A percentile compares a stretch with the other conserved stretches of the same genome.
These are phyloP conservation scores for Didymella lethalis DNA, from an alignment of 2,329 filamentous ascomycete genomes.

Conservation along the genomic window DNA sequence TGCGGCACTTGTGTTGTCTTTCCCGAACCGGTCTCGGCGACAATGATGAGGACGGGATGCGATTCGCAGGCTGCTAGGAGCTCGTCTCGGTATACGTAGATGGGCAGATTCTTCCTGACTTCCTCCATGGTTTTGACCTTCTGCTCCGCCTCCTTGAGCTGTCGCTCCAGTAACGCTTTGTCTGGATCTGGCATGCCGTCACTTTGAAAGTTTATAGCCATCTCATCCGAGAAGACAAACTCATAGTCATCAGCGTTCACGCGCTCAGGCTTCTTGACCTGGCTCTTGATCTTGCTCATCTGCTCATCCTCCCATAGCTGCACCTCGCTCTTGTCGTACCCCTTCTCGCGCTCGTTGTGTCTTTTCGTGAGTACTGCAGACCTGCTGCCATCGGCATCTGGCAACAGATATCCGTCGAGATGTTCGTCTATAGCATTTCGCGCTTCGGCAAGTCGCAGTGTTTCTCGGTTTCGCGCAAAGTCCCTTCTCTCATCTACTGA, in stretches of 20 bases:
- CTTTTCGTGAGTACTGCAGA: conserved; percentile 89
- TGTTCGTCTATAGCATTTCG: conserved; percentile 88
- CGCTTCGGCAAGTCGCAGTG: conserved; percentile 80
- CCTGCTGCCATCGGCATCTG: conserved; percentile 88
- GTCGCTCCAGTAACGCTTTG: conserved; percentile 81
- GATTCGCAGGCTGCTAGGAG: conserved; percentile 86
- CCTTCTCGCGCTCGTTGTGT: conserved; percentile 84
- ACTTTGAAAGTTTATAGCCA: conserved; percentile 84
- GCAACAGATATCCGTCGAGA: conserved; percentile 89
- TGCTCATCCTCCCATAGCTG: conserved; percentile 97
- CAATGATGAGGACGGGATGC: conserved; percentile 88
- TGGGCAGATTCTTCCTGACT: conserved; percentile 86
- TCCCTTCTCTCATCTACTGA: conserved; percentile 83
- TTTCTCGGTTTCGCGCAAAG: conserved; percentile 86
- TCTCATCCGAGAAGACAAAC: conserved; percentile 88
- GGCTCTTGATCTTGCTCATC: conserved; percentile 76
- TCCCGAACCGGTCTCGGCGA: conserved; percentile 92
- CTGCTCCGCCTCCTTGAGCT: conserved; percentile 85
- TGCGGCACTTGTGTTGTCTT: conserved; percentile 97
- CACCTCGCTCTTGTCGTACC: conserved; percentile 90
- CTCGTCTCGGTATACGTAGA: conserved; percentile 85
- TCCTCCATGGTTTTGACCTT: conserved; percentile 90
- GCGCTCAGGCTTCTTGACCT: conserved; percentile 68
- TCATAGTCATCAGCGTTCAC: conserved; percentile 86
- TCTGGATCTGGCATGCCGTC: conserved; percentile 55